Evolutionary conservation across 2,329 filamentous ascomycete species (phyloP).

Genomic region (Ophiostoma novo-ulmi): DNA sequence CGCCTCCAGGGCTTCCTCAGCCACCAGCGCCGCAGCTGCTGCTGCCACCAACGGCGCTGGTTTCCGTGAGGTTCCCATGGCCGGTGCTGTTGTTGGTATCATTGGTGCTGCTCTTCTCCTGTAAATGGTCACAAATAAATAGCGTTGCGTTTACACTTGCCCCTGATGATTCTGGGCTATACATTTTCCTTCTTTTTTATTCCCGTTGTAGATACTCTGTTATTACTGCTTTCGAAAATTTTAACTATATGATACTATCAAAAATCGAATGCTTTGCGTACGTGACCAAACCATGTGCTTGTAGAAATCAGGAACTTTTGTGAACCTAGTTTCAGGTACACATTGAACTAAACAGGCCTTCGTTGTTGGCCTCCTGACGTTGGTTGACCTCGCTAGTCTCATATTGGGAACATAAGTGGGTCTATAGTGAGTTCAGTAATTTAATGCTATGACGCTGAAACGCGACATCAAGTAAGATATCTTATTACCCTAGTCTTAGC

Average conservation of each 20-base stretch:
- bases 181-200: neutral
- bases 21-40: neutral
- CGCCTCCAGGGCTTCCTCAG: neutral
- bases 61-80: neutral
- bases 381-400: neutral
- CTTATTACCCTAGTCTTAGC: neutral
- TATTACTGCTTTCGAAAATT: neutral
- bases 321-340: no score
- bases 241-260: neutral
- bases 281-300: no score
- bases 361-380: neutral
- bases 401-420: neutral
- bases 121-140: neutral
- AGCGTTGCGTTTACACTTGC: neutral
- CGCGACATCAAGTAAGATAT: neutral
- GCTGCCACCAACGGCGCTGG: neutral
- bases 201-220: neutral
- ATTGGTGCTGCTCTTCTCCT: conserved; percentile 8
- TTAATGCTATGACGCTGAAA: neutral
- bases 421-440: neutral
- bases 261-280: neutral
- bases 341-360: neutral
- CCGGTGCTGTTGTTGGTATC: conserved; percentile 2
- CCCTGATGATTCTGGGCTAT: neutral
- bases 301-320: no score